Conservation (phyloP, 345 rosid genomes). For the Aethionema arabicum region DNA sequence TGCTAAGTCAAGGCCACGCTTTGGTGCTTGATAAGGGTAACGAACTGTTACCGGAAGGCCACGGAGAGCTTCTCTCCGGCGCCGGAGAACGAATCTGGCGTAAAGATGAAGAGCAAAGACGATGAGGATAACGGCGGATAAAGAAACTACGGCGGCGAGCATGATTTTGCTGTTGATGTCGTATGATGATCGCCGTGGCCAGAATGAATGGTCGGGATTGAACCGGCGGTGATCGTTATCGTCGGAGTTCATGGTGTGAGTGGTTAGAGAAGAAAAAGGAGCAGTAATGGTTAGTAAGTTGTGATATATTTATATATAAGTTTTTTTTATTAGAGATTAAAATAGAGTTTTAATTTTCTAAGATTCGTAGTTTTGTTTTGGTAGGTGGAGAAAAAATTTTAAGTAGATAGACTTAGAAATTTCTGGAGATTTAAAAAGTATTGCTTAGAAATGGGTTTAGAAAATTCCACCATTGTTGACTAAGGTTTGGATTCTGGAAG, state of each 20-base stretch:
- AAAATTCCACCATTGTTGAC: constrained; percentile 26
- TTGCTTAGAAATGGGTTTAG: constrained; percentile 12
- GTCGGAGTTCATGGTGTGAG: constrained; percentile 32
- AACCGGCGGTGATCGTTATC: constrained; percentile 21
- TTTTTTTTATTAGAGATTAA: too few relatives aligned
- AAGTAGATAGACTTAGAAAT: not conserved
- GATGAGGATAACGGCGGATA: constrained; percentile 34
- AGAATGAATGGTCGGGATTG: constrained; percentile 19
- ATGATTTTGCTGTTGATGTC: constrained; percentile 35
- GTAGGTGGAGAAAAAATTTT: constrained; percentile 24
- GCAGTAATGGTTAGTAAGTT: constrained; percentile 15
- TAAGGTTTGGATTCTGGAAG: constrained; percentile 19
- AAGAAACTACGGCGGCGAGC: constrained; percentile 29
- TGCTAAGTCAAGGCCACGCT: constrained; percentile 50
- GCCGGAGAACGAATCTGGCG: constrained; percentile 34
- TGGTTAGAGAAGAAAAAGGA: constrained; percentile 14
- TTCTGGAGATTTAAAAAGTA: constrained; percentile 5
- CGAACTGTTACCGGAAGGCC: constrained; percentile 27
- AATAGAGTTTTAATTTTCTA: not conserved
- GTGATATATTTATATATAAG: constrained; percentile 21
- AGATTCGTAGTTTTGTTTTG: constrained; percentile 24
- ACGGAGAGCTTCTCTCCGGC: constrained; percentile 34
- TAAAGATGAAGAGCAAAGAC: constrained; percentile 33
- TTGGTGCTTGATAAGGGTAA: constrained; percentile 41
- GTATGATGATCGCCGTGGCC: constrained; percentile 25